Evolutionary conservation across 768 basidiomycete species (phyloP).

Genomic region (Strobilomyces echinocephalus): DNA sequence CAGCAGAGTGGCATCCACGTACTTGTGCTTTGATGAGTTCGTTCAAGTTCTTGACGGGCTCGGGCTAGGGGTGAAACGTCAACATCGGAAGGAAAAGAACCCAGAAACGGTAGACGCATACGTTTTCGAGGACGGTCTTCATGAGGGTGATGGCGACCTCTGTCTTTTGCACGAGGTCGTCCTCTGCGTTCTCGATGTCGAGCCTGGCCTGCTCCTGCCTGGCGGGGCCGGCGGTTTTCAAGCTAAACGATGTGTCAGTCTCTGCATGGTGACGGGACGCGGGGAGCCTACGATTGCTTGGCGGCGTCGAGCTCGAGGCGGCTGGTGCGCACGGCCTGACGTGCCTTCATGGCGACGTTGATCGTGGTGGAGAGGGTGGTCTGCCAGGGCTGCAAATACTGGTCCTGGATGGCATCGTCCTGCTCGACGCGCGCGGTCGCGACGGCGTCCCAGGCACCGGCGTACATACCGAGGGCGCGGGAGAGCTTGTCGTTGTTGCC

Average conservation of each 20-base stretch:
- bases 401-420: constrained; percentile 61
- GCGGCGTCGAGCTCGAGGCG: constrained; percentile 87
- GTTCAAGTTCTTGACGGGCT: constrained; percentile 91
- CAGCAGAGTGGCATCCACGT: constrained; percentile 8
- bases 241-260: constrained; percentile 37
- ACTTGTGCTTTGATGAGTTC: constrained; percentile 89
- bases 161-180: constrained; percentile 96
- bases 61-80: constrained; percentile 55
- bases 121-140: constrained; percentile 98
- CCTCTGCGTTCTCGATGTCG: constrained; percentile 90
- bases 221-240: constrained; percentile 71
- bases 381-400: constrained; percentile 83
- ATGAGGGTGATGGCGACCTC: constrained; percentile 95
- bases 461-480: constrained; percentile 73
- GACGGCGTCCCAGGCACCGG: constrained; percentile 79
- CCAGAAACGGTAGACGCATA: constrained; percentile 35
- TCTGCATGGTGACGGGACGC: background rate
- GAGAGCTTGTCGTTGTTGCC: constrained; percentile 65
- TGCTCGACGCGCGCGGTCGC: constrained; percentile 75
- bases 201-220: constrained; percentile 90
- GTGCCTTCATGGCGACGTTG: constrained; percentile 87
- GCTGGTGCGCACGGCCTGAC: constrained; percentile 74
- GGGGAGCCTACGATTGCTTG: constrained; percentile 68
- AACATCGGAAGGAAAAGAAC: background rate
- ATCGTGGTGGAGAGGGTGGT: constrained; percentile 80